Conservation (phyloP, 1,284 basidiomycete species). For the Trametes pubescens region DNA sequence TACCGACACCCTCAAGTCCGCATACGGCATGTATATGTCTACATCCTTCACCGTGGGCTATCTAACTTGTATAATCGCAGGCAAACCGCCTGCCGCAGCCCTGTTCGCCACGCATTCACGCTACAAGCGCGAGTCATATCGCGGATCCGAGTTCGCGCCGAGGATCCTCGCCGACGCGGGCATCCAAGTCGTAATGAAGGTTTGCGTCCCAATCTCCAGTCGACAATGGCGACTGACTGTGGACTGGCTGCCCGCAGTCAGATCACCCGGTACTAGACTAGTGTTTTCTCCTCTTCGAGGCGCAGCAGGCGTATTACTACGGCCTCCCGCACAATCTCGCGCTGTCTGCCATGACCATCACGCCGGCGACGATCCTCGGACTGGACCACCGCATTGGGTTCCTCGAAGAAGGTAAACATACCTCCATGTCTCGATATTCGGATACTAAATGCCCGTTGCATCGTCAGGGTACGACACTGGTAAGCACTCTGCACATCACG, state of each 20-base stretch:
- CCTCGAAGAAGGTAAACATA: conserved; percentile 64
- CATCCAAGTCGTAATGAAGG: conserved; percentile 83
- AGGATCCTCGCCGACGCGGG: conserved; percentile 81
- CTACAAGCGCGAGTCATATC: conserved; percentile 88
- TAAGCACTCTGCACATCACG: conserved; percentile 26
- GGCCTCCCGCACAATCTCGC: conserved; percentile 67
- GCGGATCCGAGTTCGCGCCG: conserved; percentile 87
- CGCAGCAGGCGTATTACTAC: conserved; percentile 88
- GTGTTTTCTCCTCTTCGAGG: conserved; percentile 83
- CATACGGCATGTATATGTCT: conserved; percentile 52
- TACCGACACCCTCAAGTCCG: conserved; percentile 77
- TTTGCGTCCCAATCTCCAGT: conserved; percentile 34
- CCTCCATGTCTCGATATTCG: conserved; percentile 35
- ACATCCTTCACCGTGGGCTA: conserved; percentile 53
- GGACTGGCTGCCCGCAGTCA: conserved; percentile 51
- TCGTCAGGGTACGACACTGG: conserved; percentile 56
- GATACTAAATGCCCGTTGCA: background rate
- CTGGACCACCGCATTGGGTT: conserved; percentile 85
- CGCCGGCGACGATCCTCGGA: conserved; percentile 80
- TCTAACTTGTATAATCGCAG: conserved; percentile 54
- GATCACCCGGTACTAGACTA: conserved; percentile 84
- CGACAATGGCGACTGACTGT: background rate
- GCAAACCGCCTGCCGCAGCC: conserved; percentile 73
- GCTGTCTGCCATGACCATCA: conserved; percentile 78
- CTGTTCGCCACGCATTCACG: conserved; percentile 68